Percentiles rank a stretch among this genome's conserved stretches.
Conservation (phyloP, 306 rosid genomes). For the Citrullus colocynthis region DNA sequence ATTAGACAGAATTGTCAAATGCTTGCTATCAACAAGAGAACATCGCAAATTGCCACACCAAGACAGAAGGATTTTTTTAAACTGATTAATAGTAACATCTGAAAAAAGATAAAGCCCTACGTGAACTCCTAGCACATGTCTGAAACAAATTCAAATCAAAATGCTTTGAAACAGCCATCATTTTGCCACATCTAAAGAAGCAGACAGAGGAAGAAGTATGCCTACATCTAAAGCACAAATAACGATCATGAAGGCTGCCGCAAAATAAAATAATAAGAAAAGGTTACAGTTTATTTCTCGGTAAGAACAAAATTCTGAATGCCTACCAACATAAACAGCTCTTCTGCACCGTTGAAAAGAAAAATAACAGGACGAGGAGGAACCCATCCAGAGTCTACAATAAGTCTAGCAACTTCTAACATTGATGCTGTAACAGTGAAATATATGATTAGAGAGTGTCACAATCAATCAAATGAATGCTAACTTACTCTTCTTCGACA, state of each 20-base stretch:
- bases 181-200: not conserved
- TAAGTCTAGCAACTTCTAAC: slow-evolving; percentile 82
- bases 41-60: slow-evolving; percentile 5
- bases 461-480: slow-evolving; percentile 4
- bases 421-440: slow-evolving; percentile 55
- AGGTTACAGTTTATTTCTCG: not conserved
- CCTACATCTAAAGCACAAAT: not conserved
- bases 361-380: slow-evolving; percentile 72
- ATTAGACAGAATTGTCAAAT: slow-evolving; percentile 19
- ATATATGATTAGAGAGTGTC: not conserved
- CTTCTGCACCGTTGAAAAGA: slow-evolving; percentile 98
- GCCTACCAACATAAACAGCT: slow-evolving; percentile 92
- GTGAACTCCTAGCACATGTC: not conserved
- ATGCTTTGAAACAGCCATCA: not conserved
- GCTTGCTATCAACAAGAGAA: slow-evolving; percentile 17
- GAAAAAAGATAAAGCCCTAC: not conserved
- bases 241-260: not conserved
- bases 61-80: not conserved
- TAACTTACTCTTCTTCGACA: slow-evolving; percentile 7
- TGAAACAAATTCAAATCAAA: not conserved
- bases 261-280: not conserved
- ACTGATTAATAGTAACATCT: not conserved
- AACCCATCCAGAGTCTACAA: slow-evolving; percentile 73
- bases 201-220: not conserved
- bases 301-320: slow-evolving; percentile 10